Evolutionary conservation across 495 filamentous ascomycete species (phyloP).

Genomic region (Echria macrotheca): DNA sequence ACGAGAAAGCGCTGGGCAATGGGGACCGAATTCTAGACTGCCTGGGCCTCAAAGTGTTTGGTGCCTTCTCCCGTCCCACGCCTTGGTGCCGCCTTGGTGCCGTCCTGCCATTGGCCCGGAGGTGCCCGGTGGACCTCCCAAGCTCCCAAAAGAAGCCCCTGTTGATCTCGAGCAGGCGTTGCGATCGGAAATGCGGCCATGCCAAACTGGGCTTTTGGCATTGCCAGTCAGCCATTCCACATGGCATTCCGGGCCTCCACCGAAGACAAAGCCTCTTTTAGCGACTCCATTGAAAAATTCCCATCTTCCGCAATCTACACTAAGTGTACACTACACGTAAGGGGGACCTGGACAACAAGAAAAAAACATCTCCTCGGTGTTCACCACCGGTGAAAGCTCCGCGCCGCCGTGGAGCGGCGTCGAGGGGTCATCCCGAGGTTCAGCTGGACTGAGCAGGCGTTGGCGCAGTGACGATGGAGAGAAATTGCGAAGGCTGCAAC

Average conservation of each 20-base stretch:
- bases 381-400: not conserved
- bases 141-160: not conserved
- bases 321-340: no score
- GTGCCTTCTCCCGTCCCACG: not conserved
- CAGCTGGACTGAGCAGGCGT: not conserved
- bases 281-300: not conserved
- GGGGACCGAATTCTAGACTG: conserved; percentile 8
- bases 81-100: not conserved
- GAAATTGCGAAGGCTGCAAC: no score
- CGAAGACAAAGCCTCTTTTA: not conserved
- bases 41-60: not conserved
- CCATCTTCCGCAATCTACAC: not conserved
- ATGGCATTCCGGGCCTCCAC: not conserved
- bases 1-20: conserved; percentile 19
- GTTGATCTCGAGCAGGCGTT: not conserved
- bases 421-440: not conserved
- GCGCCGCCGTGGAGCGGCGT: not conserved
- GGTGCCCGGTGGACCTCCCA: not conserved
- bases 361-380: no score
- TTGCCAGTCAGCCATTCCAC: not conserved
- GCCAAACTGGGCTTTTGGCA: not conserved
- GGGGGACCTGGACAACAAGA: no score
- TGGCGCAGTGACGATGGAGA: not conserved
- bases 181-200: not conserved
- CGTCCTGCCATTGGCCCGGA: conserved; percentile 10